A percentile compares a stretch with the other conserved stretches of the same genome.
Evolutionary conservation across 1,139 yeast species (phyloP).

Genomic region (Diutina siamensis): DNA sequence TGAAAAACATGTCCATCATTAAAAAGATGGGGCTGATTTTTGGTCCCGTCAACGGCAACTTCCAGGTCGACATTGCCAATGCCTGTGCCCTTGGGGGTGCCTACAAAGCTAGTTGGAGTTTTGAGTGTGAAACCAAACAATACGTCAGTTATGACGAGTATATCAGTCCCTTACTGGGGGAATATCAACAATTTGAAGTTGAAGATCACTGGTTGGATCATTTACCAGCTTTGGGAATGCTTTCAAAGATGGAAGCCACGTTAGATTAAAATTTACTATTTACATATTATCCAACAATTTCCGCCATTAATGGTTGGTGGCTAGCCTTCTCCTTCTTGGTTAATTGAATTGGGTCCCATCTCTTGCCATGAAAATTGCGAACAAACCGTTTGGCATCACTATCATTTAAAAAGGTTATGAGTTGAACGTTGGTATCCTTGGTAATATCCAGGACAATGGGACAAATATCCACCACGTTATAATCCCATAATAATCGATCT

Average conservation of each 20-base stretch:
- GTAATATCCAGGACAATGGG: slow-evolving; percentile 15
- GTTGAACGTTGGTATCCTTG: slow-evolving; percentile 17
- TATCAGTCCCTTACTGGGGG: slow-evolving; percentile 13
- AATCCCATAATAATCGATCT: slow-evolving; percentile 28
- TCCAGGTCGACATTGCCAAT: slow-evolving; percentile 65
- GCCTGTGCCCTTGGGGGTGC: slow-evolving; percentile 97
- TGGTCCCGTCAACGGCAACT: slow-evolving; percentile 55
- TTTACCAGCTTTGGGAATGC: slow-evolving; percentile 38
- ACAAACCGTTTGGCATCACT: slow-evolving; percentile 43
- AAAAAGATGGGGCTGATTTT: slow-evolving; percentile 58
- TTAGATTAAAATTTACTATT: slow-evolving; percentile 12
- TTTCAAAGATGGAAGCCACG: slow-evolving; percentile 34
- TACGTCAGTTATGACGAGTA: slow-evolving; percentile 34
- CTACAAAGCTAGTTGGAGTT: slow-evolving; percentile 70
- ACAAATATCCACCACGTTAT: slow-evolving; percentile 20
- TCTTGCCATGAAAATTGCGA: slow-evolving; percentile 40
- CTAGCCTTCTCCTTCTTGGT: slow-evolving; percentile 19
- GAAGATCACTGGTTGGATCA: slow-evolving; percentile 37
- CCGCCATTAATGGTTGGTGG: slow-evolving; percentile 14
- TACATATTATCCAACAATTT: background rate
- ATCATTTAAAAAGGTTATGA: slow-evolving; percentile 38
- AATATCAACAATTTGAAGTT: slow-evolving; percentile 20
- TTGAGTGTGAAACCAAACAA: slow-evolving; percentile 24
- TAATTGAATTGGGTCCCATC: slow-evolving; percentile 23
- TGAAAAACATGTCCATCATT: slow-evolving; percentile 59